A percentile compares a stretch with the other conserved stretches of the same genome.
Evolutionary conservation across 352 stramenopile genomes (phyloP).

Genomic region (Phytophthora aleatoria): DNA sequence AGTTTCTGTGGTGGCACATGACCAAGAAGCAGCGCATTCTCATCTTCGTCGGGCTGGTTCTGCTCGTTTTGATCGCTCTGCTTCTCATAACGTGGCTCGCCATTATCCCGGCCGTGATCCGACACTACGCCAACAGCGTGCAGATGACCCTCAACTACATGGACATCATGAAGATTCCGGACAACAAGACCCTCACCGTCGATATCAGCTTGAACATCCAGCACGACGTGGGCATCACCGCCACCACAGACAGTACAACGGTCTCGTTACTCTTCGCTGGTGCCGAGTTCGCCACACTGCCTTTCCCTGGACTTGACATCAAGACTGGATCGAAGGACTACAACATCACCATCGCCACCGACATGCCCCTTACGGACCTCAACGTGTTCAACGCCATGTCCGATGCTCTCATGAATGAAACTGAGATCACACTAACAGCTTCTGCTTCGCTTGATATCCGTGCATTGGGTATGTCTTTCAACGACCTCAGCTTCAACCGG

Average conservation of each 20-base stretch:
- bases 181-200: conserved; percentile 46
- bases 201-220: conserved; percentile 54
- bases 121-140: conserved; percentile 54
- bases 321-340: conserved; percentile 44
- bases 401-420: conserved; percentile 38
- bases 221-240: conserved; percentile 43
- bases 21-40: conserved; percentile 53
- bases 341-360: conserved; percentile 49
- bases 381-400: conserved; percentile 53
- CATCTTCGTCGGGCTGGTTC: conserved; percentile 40
- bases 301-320: conserved; percentile 50
- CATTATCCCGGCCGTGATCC: conserved; percentile 60
- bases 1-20: conserved; percentile 59
- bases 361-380: conserved; percentile 44
- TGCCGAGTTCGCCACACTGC: conserved; percentile 47
- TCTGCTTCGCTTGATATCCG: conserved; percentile 40
- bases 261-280: conserved; percentile 48
- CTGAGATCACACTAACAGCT: conserved; percentile 42
- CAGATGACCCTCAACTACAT: conserved; percentile 65
- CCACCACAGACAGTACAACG: conserved; percentile 47
- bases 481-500: conserved; percentile 54
- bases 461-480: conserved; percentile 48
- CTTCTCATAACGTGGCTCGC: conserved; percentile 63
- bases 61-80: conserved; percentile 42
- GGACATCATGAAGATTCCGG: conserved; percentile 50